Percentiles rank a stretch among this genome's conserved stretches.
phyloP scores from a whole-genome alignment of 352 stramenopile species.

The Phytophthora melonis region DNA sequence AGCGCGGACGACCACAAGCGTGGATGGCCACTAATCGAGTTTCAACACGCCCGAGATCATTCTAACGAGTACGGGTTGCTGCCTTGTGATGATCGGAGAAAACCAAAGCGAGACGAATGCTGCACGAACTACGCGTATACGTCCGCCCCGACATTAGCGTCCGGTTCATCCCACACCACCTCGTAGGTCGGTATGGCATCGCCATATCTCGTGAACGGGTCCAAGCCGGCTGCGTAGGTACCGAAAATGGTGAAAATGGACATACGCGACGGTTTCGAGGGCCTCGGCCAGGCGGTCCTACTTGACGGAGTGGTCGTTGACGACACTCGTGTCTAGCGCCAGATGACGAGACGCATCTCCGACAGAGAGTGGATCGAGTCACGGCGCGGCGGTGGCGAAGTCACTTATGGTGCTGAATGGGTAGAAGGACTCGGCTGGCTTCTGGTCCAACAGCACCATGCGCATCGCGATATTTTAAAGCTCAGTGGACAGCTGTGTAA shows the following conservation, averaged over 20 bases:
- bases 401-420: conserved; percentile 51
- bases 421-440: conserved; percentile 46
- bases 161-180: not conserved
- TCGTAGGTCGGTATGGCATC: conserved; percentile 62
- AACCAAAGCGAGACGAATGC: no score
- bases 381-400: conserved; percentile 49
- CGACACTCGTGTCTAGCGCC: conserved; percentile 57
- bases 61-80: no score
- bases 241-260: conserved; percentile 58
- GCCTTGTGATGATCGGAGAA: no score
- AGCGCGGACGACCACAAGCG: no score
- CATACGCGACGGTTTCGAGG: conserved; percentile 62
- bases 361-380: conserved; percentile 48
- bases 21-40: no score
- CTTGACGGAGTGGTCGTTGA: conserved; percentile 75
- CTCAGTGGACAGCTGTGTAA: conserved; percentile 70
- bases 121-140: no score
- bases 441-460: conserved; percentile 66
- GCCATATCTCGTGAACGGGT: conserved; percentile 56
- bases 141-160: no score
- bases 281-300: conserved; percentile 56
- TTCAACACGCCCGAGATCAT: no score
- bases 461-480: conserved; percentile 72
- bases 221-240: conserved; percentile 52
- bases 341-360: conserved; percentile 52